A percentile compares a stretch with the other conserved stretches of the same genome.
These are phyloP conservation scores for Elongisporangium prolatum DNA, from an alignment of 352 stramenopile species.

Conservation along the genomic window DNA sequence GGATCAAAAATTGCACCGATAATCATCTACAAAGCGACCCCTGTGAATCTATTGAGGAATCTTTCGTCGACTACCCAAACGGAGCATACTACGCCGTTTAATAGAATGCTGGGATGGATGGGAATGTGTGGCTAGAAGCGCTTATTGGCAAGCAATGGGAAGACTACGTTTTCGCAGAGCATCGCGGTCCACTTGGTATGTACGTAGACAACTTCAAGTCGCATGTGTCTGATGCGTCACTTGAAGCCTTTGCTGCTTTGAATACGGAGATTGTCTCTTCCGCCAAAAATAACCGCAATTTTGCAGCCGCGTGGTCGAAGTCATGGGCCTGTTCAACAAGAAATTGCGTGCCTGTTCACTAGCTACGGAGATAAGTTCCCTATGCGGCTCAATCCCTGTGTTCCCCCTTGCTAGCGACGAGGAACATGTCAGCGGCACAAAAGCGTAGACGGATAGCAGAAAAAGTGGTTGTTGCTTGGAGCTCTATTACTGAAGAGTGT, in stretches of 20 bases:
- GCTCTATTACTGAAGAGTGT: constrained; percentile 4
- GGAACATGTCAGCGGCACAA: constrained; percentile 1
- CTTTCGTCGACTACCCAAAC: too few relatives aligned
- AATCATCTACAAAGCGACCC: constrained; percentile 13
- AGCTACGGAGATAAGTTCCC: constrained; percentile 3
- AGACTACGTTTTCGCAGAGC: constrained; percentile 5
- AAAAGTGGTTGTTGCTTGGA: constrained; percentile 11
- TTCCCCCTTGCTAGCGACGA: constrained; percentile 6
- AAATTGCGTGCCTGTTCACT: constrained; percentile 9
- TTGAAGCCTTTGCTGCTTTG: constrained; percentile 1
- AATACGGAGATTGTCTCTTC: constrained; percentile 9
- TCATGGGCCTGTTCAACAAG: constrained; percentile 23
- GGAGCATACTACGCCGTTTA: too few relatives aligned
- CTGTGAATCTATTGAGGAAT: too few relatives aligned
- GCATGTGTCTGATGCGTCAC: constrained; percentile 1
- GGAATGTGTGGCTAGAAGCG: constrained; percentile 10
- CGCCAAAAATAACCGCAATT: constrained; percentile 17
- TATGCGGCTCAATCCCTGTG: too few relatives aligned
- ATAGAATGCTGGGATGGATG: constrained; percentile 6
- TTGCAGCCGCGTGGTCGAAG: constrained; percentile 17
- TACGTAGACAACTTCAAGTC: constrained; percentile 5
- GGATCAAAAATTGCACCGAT: constrained; percentile 12
- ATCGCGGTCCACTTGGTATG: background rate
- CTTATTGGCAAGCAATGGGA: constrained; percentile 9
- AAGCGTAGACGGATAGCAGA: constrained; percentile 13